Evolutionary conservation across 2,329 filamentous ascomycete genomes (phyloP), one percentile per base, ranked within the genome.

Genomic region (Beauveria rudraprayagi): DNA sequence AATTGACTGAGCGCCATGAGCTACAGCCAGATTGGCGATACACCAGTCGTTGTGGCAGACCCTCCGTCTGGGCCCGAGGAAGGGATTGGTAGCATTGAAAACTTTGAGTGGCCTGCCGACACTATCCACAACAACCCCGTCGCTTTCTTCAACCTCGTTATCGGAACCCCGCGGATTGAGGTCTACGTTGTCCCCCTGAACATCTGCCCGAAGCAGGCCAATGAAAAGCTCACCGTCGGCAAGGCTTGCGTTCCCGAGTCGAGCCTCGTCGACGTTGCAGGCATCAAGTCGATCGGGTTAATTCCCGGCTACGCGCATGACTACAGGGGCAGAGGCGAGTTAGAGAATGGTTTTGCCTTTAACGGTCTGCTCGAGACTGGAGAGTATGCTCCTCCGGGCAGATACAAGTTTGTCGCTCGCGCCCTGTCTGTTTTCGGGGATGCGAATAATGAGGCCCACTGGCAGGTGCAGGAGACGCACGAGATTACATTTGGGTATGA

Each of bases 341-440:
- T 67, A 0, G 47, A 50, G 2, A 50, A 50, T 60, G 60, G 65
- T 5, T 46, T 70, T 7, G 60, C 61, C 0, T 84, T 79, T 73
- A 75, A 79, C 53, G 82, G 82, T 17, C 70, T 71, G 53, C 69
- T 84, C 5, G 71, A 72, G 0, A 75, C 79, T 11, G 80, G 79
- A 16, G 72, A 66, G 1, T 81, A 78, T 62, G 81, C 75, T 1
- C 76, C 80, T 0, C 72, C 74, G 0, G 82, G 81, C 6, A 65
- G 67, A 26, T 84, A 84, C 70, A 78, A 77, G 69, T 71, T 83
- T 57, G 72, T 72, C 1, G 71, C 82, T 43, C 75, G 75, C 62
- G 78, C 80, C 3, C 67, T 84, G 64, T 22, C 19, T 22, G 19
- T 22, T 22, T 22, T 22, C 19, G 19, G 19, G 19, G 19, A 22